A percentile compares a stretch with the other conserved stretches of the same genome.
Conservation (phyloP, 2,329 filamentous ascomycete species). For the Aspergillus quadricinctus region DNA sequence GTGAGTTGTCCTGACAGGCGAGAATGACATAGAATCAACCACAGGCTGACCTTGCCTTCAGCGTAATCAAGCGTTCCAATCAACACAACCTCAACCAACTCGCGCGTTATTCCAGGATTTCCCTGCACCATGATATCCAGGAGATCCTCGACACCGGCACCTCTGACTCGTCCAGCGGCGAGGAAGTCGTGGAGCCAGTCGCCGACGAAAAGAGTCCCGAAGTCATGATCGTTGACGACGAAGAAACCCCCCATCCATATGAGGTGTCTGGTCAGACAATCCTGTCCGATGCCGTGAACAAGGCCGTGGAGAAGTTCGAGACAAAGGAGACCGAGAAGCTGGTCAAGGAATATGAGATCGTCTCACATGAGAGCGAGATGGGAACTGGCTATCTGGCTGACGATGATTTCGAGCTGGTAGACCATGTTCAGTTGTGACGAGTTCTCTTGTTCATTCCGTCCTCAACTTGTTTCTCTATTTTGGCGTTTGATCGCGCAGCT, state of each 20-base stretch:
- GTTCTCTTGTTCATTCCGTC: background rate
- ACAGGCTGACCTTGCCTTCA: background rate
- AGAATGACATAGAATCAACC: background rate
- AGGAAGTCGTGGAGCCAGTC: constrained; percentile 34
- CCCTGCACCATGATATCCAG: constrained; percentile 29
- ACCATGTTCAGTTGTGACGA: constrained; percentile 25
- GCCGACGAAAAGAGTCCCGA: constrained; percentile 45
- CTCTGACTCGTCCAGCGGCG: constrained; percentile 30
- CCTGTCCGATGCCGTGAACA: constrained; percentile 52
- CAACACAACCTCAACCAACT: constrained; percentile 15
- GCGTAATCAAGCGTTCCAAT: constrained; percentile 6
- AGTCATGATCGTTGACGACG: constrained; percentile 41
- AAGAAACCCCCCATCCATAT: constrained; percentile 50
- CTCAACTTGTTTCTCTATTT: background rate
- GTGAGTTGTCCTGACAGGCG: constrained; percentile 11
- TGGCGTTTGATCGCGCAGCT: constrained; percentile 1
- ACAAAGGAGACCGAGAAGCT: constrained; percentile 58
- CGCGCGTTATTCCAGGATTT: constrained; percentile 15
- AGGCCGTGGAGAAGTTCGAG: constrained; percentile 58
- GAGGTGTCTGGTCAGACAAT: constrained; percentile 55
- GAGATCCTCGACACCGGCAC: constrained; percentile 27
- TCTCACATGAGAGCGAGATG: constrained; percentile 38
- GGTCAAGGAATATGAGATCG: constrained; percentile 58
- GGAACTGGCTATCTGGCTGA: constrained; percentile 24
- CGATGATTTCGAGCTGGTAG: constrained; percentile 42